phyloP scores from a whole-genome alignment of 768 basidiomycete species.

The Kwoniella heveanensis region DNA sequence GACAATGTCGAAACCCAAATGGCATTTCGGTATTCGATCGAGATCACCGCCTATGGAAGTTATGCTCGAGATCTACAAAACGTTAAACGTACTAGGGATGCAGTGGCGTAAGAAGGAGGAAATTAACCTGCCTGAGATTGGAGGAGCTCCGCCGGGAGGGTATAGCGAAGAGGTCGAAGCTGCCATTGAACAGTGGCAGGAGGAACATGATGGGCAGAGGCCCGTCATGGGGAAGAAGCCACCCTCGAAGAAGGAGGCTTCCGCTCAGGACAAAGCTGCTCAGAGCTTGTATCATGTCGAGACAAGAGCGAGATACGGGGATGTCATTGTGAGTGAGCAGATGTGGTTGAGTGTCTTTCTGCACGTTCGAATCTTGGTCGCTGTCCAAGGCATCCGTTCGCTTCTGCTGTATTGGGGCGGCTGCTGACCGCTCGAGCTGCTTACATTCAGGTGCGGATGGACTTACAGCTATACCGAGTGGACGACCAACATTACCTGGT shows the following conservation, averaged over 20 bases:
- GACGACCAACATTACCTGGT: conserved; percentile 95
- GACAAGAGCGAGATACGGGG: conserved; percentile 82
- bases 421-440: too few relatives aligned
- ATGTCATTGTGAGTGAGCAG: conserved; percentile 74
- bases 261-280: conserved; percentile 57
- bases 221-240: conserved; percentile 63
- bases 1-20: conserved; percentile 70
- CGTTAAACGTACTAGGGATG: conserved; percentile 85
- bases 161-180: conserved; percentile 67
- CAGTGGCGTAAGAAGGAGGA: conserved; percentile 94
- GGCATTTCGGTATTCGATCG: conserved; percentile 98
- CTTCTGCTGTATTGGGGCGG: too few relatives aligned
- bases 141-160: conserved; percentile 51
- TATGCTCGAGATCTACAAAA: conserved; percentile 96
- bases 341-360: background rate
- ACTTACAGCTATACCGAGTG: conserved; percentile 94
- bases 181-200: conserved; percentile 66
- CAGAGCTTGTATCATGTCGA: conserved; percentile 84
- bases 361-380: too few relatives aligned
- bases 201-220: conserved; percentile 24
- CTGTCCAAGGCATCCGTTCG: too few relatives aligned
- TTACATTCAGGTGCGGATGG: conserved; percentile 84
- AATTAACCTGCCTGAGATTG: conserved; percentile 50
- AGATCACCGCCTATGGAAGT: conserved; percentile 94
- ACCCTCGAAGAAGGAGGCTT: conserved; percentile 55